These are phyloP conservation scores for Ascoidea rubescens DNA, from an alignment of 805 yeast genomes.

Conservation along the genomic window DNA sequence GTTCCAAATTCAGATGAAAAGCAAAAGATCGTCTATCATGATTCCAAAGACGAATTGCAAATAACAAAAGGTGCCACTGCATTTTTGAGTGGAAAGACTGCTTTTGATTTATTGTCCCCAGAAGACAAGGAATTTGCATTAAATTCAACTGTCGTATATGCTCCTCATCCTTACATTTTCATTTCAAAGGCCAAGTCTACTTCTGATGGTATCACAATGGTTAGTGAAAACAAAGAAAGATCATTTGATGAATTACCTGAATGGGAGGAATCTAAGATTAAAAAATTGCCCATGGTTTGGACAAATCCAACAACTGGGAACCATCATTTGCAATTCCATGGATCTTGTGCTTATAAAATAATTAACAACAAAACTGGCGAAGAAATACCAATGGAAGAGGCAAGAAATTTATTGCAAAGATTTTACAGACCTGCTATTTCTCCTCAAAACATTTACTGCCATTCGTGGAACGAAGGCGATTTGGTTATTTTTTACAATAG, in stretches of 20 bases:
- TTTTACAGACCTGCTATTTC: conserved; percentile 79
- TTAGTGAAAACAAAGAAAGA: conserved; percentile 61
- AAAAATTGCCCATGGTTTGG: conserved; percentile 80
- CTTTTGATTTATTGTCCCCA: conserved; percentile 49
- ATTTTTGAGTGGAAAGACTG: conserved; percentile 72
- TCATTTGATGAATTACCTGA: conserved; percentile 57
- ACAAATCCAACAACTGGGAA: conserved; percentile 77
- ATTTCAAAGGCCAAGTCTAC: conserved; percentile 74
- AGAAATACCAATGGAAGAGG: conserved; percentile 47
- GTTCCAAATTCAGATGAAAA: conserved; percentile 59
- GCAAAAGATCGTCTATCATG: conserved; percentile 54
- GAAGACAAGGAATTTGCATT: conserved; percentile 68
- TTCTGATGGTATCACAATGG: conserved; percentile 78
- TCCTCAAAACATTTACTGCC: conserved; percentile 64
- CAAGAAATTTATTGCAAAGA: conserved; percentile 57
- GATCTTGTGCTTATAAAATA: conserved; percentile 67
- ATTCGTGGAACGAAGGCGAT: conserved; percentile 75
- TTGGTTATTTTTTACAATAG: conserved; percentile 77
- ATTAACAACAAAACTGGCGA: conserved; percentile 40
- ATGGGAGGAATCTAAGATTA: conserved; percentile 72
- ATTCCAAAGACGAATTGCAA: conserved; percentile 46
- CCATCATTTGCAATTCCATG: conserved; percentile 79
- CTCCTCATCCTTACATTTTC: conserved; percentile 86
- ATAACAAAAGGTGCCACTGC: conserved; percentile 82
- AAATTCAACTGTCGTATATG: conserved; percentile 70